These are phyloP conservation scores for Claviceps pusilla DNA, from an alignment of 2,329 filamentous ascomycete species.

Conservation along the genomic window DNA sequence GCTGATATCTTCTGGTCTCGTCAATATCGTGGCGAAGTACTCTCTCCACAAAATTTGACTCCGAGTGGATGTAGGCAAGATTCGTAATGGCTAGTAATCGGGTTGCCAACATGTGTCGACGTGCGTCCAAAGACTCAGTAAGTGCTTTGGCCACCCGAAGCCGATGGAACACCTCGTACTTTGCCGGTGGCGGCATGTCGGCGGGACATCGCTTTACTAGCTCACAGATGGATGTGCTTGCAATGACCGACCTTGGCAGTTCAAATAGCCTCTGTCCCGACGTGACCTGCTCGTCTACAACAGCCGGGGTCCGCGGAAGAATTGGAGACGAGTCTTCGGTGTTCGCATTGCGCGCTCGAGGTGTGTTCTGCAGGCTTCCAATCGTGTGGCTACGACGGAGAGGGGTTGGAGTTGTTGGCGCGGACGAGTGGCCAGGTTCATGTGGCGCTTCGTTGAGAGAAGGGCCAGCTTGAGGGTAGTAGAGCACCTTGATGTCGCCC, in stretches of 20 bases:
- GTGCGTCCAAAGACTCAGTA: conserved; percentile 44
- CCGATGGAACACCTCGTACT: conserved; percentile 75
- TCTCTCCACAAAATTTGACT: conserved; percentile 70
- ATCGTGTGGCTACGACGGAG: conserved; percentile 52
- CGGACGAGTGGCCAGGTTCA: conserved; percentile 24
- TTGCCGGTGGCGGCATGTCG: conserved; percentile 55
- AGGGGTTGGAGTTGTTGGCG: conserved; percentile 60
- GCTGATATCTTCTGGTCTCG: conserved; percentile 73
- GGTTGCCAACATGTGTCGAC: conserved; percentile 64
- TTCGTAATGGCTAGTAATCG: conserved; percentile 81
- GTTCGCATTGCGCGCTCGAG: conserved; percentile 20
- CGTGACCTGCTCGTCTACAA: conserved; percentile 18
- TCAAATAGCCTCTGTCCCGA: conserved; percentile 47
- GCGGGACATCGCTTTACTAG: conserved; percentile 40
- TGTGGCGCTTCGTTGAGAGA: conserved; percentile 5
- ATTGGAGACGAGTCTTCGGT: conserved; percentile 35
- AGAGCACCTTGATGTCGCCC: conserved; percentile 66
- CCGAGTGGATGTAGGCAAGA: conserved; percentile 74
- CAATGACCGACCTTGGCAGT: conserved; percentile 42
- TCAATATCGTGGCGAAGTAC: conserved; percentile 78
- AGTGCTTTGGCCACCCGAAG: conserved; percentile 74
- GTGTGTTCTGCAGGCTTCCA: conserved; percentile 26
- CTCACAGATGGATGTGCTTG: conserved; percentile 38
- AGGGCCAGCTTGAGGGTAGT: conserved; percentile 45
- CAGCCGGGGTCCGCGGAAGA: conserved; percentile 26